Evolutionary conservation across 768 basidiomycete species (phyloP), one percentile per base, ranked within the genome.

Genomic region (Boletales sp.): DNA sequence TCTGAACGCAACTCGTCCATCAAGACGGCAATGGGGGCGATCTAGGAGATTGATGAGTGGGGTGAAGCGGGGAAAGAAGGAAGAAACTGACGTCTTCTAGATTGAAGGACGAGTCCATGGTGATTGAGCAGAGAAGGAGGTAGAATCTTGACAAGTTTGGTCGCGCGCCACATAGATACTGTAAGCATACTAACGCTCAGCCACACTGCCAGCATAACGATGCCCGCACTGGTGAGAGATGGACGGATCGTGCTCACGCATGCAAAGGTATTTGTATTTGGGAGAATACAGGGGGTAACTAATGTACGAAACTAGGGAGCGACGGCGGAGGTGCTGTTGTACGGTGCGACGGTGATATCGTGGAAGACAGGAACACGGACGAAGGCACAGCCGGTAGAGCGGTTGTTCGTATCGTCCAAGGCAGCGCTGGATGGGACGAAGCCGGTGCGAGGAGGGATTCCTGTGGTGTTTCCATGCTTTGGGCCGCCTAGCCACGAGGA

Each of bases 1-100:
- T 99, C 97, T 44, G 94, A 92, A 60, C 94, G 90, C 49, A 98
- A 78, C 74, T 98, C 95, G 75, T 98, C 95, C 87, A 97, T 94
- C 48, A 97, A 81, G 67, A 97, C 87, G 63, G 92, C 92, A 75
- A 95, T 94, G 69, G 93, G 93, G 42, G 90, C 88, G 74, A 94
- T 86, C 86, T 92, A 37, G 39, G 18, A 1, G 36, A n/a, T 56
- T 47, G 52, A 40, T 66, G 39, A 68, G 54, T 55, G 54, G 31
- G 17, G 21, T 30, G 47, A 46, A 21, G 21, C 21, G 53, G 43
- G 40, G 40, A 29, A 49, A 48, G 44, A 45, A 39, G 41, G 34
- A 38, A 36, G 24, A 6, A 29, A 71, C 84, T 50, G 30, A 89
- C 87, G 72, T 89, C 86, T 72, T 88, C 87, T 60, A 72, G 64